A percentile compares a stretch with the other conserved stretches of the same genome.
These are phyloP conservation scores for Russula sp. DNA, from an alignment of 768 basidiomycete genomes.

Conservation along the genomic window DNA sequence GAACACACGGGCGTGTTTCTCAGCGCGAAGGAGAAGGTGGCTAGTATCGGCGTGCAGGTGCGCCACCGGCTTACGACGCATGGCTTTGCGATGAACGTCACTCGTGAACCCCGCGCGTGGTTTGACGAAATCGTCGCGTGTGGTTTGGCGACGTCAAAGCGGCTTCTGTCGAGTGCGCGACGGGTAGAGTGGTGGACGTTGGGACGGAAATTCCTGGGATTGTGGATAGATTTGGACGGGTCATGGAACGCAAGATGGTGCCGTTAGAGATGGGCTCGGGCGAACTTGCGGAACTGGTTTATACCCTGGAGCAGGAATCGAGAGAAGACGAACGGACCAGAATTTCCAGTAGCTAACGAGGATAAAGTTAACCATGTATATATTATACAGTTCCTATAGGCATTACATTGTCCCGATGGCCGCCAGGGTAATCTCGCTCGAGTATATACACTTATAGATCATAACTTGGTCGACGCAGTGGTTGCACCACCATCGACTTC, in stretches of 20 bases:
- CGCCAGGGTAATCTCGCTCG: neutral
- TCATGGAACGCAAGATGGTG: slow-evolving; percentile 36
- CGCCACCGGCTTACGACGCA: slow-evolving; percentile 93
- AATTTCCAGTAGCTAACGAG: neutral
- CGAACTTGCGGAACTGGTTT: slow-evolving; percentile 33
- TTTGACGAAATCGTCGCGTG: slow-evolving; percentile 89
- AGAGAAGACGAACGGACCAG: slow-evolving; percentile 22
- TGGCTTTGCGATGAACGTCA: slow-evolving; percentile 92
- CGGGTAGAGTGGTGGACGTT: slow-evolving; percentile 43
- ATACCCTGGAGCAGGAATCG: slow-evolving; percentile 32
- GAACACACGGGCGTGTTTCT: slow-evolving; percentile 92
- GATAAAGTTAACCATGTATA: too few relatives aligned
- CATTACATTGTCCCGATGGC: too few relatives aligned
- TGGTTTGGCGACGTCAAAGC: slow-evolving; percentile 82
- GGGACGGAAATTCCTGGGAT: slow-evolving; percentile 53
- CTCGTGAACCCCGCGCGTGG: slow-evolving; percentile 76
- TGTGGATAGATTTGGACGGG: slow-evolving; percentile 34
- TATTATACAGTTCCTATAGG: too few relatives aligned
- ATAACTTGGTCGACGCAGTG: slow-evolving; percentile 11
- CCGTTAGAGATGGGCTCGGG: slow-evolving; percentile 31
- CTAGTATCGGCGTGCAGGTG: slow-evolving; percentile 95
- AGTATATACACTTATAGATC: neutral
- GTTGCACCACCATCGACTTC: slow-evolving; percentile 37
- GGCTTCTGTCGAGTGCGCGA: slow-evolving; percentile 56
- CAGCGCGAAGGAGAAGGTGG: slow-evolving; percentile 76